A percentile compares a stretch with the other conserved stretches of the same genome.
Conservation (phyloP, 352 stramenopile genomes). For the Phytophthora melonis region DNA sequence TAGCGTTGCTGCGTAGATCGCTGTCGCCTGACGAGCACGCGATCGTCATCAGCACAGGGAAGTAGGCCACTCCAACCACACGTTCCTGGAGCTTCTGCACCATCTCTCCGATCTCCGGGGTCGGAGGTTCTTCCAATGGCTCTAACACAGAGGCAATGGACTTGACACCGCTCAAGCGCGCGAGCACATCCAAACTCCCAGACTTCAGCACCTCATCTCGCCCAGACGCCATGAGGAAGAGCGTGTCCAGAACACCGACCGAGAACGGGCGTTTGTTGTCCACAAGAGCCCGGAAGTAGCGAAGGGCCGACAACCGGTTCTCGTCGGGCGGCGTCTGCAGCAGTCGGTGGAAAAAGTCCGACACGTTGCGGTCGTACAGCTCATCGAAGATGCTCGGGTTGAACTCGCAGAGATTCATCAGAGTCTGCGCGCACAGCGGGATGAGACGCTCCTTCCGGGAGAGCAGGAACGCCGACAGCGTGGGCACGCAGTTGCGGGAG, state of each 20-base stretch:
- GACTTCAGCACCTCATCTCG: constrained; percentile 58
- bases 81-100: constrained; percentile 70
- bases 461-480: constrained; percentile 72
- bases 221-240: constrained; percentile 76
- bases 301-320: constrained; percentile 74
- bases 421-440: constrained; percentile 67
- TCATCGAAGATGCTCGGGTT: constrained; percentile 75
- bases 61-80: constrained; percentile 67
- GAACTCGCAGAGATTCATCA: constrained; percentile 85
- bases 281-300: constrained; percentile 73
- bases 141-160: constrained; percentile 58
- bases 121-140: constrained; percentile 49
- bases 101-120: constrained; percentile 53
- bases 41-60: constrained; percentile 70
- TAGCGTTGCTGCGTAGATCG: constrained; percentile 61
- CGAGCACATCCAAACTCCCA: constrained; percentile 67
- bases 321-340: constrained; percentile 82
- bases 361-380: constrained; percentile 69
- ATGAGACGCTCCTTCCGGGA: constrained; percentile 75
- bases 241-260: constrained; percentile 69
- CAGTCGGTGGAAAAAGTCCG: constrained; percentile 80
- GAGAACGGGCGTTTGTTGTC: constrained; percentile 66
- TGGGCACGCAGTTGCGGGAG: constrained; percentile 56
- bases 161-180: constrained; percentile 59
- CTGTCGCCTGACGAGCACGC: constrained; percentile 56